These are phyloP conservation scores for Diaporthe vexans DNA, from an alignment of 2,329 filamentous ascomycete species.

Conservation along the genomic window DNA sequence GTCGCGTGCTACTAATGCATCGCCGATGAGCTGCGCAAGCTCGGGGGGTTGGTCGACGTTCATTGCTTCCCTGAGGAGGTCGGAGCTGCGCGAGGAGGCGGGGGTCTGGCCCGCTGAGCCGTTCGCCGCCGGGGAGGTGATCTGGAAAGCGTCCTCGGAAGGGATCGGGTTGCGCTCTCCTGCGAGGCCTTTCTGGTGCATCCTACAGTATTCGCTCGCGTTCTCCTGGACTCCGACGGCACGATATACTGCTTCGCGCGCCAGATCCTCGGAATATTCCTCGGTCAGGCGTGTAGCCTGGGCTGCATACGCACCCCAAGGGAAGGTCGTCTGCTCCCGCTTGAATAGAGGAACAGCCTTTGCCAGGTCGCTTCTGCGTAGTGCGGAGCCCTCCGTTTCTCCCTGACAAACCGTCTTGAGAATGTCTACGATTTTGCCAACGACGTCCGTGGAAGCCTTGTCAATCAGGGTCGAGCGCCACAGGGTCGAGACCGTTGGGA, in stretches of 20 bases:
- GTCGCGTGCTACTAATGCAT: slow-evolving; percentile 44
- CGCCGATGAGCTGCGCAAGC: slow-evolving; percentile 46
- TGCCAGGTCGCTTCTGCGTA: slow-evolving; percentile 70
- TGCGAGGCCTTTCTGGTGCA: slow-evolving; percentile 69
- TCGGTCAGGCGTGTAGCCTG: slow-evolving; percentile 51
- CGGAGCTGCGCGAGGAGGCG: slow-evolving; percentile 38
- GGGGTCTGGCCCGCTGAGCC: slow-evolving; percentile 44
- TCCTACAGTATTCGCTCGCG: slow-evolving; percentile 82
- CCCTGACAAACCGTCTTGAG: slow-evolving; percentile 82
- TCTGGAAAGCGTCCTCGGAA: slow-evolving; percentile 64
- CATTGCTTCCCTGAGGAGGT: slow-evolving; percentile 48
- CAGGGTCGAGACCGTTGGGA: slow-evolving; percentile 81
- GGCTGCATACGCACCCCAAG: slow-evolving; percentile 58
- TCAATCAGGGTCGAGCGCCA: slow-evolving; percentile 91
- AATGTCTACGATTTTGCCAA: slow-evolving; percentile 86
- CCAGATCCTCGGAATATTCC: slow-evolving; percentile 72
- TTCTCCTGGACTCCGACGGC: slow-evolving; percentile 75
- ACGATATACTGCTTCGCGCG: slow-evolving; percentile 84
- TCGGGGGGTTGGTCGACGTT: slow-evolving; percentile 49
- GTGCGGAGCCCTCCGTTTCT: slow-evolving; percentile 80
- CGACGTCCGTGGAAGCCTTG: slow-evolving; percentile 81
- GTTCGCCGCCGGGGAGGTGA: slow-evolving; percentile 49
- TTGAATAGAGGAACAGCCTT: slow-evolving; percentile 57
- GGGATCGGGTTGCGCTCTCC: slow-evolving; percentile 78
- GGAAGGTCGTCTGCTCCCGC: slow-evolving; percentile 59